phyloP scores from a whole-genome alignment of 2,329 filamentous ascomycete species.

The Colletotrichum tanaceti region DNA sequence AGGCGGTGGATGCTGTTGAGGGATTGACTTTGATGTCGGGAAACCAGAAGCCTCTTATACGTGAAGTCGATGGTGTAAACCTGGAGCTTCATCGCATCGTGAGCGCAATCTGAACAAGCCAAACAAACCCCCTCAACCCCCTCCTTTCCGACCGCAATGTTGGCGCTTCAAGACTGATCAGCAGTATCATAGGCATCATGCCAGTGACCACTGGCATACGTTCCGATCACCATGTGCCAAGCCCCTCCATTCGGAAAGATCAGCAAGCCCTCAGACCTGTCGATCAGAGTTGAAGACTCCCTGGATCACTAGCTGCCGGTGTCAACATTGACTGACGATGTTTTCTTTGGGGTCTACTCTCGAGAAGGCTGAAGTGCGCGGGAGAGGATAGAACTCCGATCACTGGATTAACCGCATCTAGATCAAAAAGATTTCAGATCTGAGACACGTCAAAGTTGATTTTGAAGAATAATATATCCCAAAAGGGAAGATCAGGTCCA shows the following conservation, averaged over 20 bases:
- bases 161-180: not conserved
- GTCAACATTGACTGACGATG: too few relatives aligned
- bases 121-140: accelerated
- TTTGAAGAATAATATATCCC: not conserved
- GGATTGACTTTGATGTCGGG: not conserved
- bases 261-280: not conserved
- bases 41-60: constrained; percentile 6
- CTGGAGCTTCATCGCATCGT: not conserved
- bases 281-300: not conserved
- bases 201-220: too few relatives aligned
- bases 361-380: too few relatives aligned
- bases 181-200: not conserved
- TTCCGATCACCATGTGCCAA: not conserved
- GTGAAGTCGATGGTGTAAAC: not conserved
- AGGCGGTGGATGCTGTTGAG: not conserved
- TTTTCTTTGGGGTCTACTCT: not conserved
- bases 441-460: not conserved
- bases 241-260: constrained; percentile 2
- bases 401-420: too few relatives aligned
- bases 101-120: not conserved
- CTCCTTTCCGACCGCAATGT: not conserved
- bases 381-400: too few relatives aligned
- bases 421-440: not conserved
- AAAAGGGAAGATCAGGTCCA: not conserved
- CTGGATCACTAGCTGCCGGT: not conserved